Percentiles rank a stretch among this genome's conserved stretches.
Evolutionary conservation across 257 asterid genomes (phyloP).

Genomic region (Nicotiana otophora): DNA sequence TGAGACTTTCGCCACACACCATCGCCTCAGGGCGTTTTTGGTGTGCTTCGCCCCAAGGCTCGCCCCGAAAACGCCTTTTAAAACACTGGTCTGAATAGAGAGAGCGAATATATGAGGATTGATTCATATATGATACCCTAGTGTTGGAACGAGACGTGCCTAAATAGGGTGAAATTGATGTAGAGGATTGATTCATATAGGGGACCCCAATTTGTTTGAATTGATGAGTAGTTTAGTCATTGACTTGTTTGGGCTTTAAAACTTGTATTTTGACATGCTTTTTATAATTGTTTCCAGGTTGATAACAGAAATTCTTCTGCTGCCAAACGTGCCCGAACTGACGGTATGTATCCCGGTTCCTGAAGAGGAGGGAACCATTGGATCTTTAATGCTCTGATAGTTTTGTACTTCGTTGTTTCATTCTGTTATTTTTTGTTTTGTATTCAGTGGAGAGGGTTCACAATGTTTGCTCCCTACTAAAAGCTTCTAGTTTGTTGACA

Average conservation of each 20-base stretch:
- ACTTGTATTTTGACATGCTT: neutral
- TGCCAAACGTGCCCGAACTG: conserved; percentile 78
- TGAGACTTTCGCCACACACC: too few relatives aligned
- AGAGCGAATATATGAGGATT: too few relatives aligned
- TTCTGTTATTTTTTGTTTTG: neutral
- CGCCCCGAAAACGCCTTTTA: too few relatives aligned
- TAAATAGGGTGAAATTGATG: neutral
- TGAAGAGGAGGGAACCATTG: neutral
- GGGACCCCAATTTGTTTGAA: neutral
- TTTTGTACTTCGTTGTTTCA: neutral
- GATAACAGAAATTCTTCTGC: conserved; percentile 80
- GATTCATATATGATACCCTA: neutral
- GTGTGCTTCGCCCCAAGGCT: too few relatives aligned
- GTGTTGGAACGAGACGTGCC: neutral
- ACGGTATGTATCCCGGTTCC: conserved; percentile 34
- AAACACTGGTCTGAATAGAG: too few relatives aligned
- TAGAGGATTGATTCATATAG: neutral
- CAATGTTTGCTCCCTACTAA: neutral
- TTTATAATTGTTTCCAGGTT: conserved; percentile 33
- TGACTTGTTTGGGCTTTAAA: neutral
- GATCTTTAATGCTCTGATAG: neutral
- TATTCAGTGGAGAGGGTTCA: conserved; percentile 4
- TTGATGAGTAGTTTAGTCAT: neutral
- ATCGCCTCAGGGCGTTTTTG: too few relatives aligned
- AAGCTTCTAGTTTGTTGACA: conserved; percentile 10